Evolutionary conservation across 306 rosid species (phyloP), one percentile per base, ranked within the genome.

Genomic region (Argentina anserina): DNA sequence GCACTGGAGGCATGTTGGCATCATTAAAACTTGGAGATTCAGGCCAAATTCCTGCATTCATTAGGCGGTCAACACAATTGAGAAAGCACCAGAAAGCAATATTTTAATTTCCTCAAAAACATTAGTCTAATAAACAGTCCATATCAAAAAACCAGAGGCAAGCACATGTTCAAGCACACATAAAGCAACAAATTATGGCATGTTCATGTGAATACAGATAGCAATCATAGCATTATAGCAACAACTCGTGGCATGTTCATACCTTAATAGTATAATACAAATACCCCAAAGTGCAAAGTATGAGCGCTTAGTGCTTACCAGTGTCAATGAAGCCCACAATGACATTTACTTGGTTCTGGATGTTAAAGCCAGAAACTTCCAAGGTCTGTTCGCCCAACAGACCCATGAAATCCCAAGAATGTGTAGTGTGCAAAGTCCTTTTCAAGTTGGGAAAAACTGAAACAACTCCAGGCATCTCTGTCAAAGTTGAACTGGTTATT

Each of bases 321-420:
- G 96, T 88, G 72, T 90, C 93, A 52, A 90, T 90, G 86, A 90
- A 78, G 69, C 96, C 96, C 68, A 90, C 55, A 7, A 90, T 76
- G 67, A 88, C 74, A 80, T 90, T 84, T 34, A 80, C 88, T 85
- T 90, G 90, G 76, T 90, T 88, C 81, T 76, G 81, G 55, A 84
- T 84, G 64, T 85, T 81, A 53, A 74, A 60, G 1, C 93, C 93
- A 8, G 71, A 43, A 78, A 74, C 71, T 85, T 83, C 86, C 90
- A 88, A 75, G 28, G 77, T 80, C 72, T 88, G 81, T 6, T 86
- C 81, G 14, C 77, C 78, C 82, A 61, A 15, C 81, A 90, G 91
- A 64, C 96, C 96, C 85, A 90, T 88, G 77, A 90, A 90, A 74
- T 84, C 86, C 93, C 96, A 90, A 31, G 93, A 90, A 81, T 90